These are phyloP conservation scores for Suillus luteus DNA, from an alignment of 768 basidiomycete species.

Conservation along the genomic window DNA sequence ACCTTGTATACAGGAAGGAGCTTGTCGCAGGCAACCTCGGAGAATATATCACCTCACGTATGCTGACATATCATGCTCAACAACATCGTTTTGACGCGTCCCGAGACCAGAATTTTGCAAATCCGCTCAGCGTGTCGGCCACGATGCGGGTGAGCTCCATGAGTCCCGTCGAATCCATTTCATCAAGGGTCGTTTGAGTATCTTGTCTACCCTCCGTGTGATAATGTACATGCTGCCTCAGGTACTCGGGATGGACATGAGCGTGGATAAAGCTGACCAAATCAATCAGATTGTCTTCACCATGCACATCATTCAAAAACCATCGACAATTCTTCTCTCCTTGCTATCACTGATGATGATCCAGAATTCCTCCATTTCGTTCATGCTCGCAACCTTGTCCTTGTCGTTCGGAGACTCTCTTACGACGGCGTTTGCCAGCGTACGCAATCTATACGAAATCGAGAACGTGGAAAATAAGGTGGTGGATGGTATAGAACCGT, in stretches of 20 bases:
- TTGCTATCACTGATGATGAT: too few relatives aligned
- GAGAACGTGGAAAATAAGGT: conserved; percentile 59
- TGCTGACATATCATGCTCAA: too few relatives aligned
- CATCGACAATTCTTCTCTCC: conserved; percentile 63
- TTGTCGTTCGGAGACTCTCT: too few relatives aligned
- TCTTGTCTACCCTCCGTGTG: conserved; percentile 49
- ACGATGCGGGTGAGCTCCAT: conserved; percentile 38
- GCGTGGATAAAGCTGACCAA: too few relatives aligned
- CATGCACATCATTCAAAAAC: conserved; percentile 61
- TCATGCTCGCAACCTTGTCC: too few relatives aligned
- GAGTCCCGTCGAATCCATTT: conserved; percentile 36
- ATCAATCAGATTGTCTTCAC: conserved; percentile 59
- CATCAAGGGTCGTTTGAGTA: conserved; percentile 26
- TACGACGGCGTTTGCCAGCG: too few relatives aligned
- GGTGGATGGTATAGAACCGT: conserved; percentile 49
- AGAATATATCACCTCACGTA: conserved; percentile 54
- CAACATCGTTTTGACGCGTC: too few relatives aligned
- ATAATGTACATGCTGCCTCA: conserved; percentile 63
- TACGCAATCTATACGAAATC: conserved; percentile 66
- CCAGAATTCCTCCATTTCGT: too few relatives aligned
- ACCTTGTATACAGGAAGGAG: too few relatives aligned
- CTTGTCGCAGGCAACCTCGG: conserved; percentile 67
- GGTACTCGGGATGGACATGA: too few relatives aligned
- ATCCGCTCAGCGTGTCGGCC: conserved; percentile 34
- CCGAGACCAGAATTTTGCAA: conserved; percentile 35